Evolutionary conservation across 139 green algal species (phyloP).

Genomic region (Axilococcus clingmanii): DNA sequence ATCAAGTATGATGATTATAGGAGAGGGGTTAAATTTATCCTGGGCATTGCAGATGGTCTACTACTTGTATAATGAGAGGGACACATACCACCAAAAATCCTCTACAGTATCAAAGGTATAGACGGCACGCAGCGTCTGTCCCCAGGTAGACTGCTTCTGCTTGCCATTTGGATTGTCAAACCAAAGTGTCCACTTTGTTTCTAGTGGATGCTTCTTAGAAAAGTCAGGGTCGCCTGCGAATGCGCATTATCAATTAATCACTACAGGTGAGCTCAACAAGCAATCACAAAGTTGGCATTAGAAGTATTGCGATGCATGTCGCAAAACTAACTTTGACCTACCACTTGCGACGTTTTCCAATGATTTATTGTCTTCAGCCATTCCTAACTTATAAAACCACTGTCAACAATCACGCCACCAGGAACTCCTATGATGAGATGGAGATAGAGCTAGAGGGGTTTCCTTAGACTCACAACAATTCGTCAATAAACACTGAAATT

Average conservation of each 20-base stretch:
- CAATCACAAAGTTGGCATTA: no score
- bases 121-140: slow-evolving; percentile 67
- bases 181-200: slow-evolving; percentile 89
- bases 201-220: slow-evolving; percentile 71
- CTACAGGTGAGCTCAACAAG: no score
- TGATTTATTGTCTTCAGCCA: no score
- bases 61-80: neutral
- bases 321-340: no score
- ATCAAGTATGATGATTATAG: neutral
- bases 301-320: no score
- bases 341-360: no score
- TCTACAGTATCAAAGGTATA: slow-evolving; percentile 96
- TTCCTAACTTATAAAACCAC: no score
- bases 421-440: no score
- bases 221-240: slow-evolving; percentile 43
- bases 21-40: neutral
- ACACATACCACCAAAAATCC: slow-evolving; percentile 96
- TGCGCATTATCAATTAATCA: neutral
- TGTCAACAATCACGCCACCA: no score
- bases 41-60: neutral
- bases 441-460: no score
- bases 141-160: slow-evolving; percentile 51
- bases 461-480: no score
- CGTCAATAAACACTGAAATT: no score
- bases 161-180: slow-evolving; percentile 90